Evolutionary conservation across 345 rosid genomes (phyloP).

Genomic region (Acer campestre): DNA sequence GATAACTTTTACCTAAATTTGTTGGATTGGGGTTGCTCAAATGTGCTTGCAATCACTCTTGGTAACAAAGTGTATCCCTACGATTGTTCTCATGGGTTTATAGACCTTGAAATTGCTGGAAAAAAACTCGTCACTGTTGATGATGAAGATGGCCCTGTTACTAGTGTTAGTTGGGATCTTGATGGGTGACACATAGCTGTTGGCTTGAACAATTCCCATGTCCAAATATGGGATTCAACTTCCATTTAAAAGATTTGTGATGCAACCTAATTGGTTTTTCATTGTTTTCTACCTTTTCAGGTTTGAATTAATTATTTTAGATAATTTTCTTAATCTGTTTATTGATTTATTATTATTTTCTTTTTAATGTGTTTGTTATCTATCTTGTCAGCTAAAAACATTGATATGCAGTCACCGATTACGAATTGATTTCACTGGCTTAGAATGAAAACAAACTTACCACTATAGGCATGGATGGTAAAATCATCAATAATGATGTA

Average conservation of each 20-base stretch:
- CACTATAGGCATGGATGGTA: conserved; percentile 49
- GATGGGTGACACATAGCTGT: conserved; percentile 37
- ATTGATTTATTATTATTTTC: not conserved
- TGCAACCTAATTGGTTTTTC: not conserved
- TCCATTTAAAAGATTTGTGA: conserved; percentile 15
- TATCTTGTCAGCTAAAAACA: conserved; percentile 29
- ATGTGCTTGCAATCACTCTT: conserved; percentile 38
- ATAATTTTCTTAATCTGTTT: not conserved
- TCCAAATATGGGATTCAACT: conserved; percentile 33
- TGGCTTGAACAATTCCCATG: conserved; percentile 40
- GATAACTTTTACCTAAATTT: conserved; percentile 44
- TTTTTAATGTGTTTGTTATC: not conserved
- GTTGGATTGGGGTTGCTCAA: conserved; percentile 40
- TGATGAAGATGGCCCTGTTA: conserved; percentile 20
- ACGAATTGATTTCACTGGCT: conserved; percentile 42
- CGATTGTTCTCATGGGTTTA: conserved; percentile 34
- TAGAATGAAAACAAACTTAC: conserved; percentile 48
- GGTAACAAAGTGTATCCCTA: conserved; percentile 30
- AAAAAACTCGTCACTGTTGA: conserved; percentile 9
- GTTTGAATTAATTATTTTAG: not conserved
- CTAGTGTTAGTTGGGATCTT: conserved; percentile 38
- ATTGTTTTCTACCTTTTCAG: not conserved
- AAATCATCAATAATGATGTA: conserved; percentile 40
- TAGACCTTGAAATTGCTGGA: not conserved
- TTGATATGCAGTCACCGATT: conserved; percentile 39